Evolutionary conservation across 495 filamentous ascomycete species (phyloP).

Genomic region (Chaetomidium leptoderma): DNA sequence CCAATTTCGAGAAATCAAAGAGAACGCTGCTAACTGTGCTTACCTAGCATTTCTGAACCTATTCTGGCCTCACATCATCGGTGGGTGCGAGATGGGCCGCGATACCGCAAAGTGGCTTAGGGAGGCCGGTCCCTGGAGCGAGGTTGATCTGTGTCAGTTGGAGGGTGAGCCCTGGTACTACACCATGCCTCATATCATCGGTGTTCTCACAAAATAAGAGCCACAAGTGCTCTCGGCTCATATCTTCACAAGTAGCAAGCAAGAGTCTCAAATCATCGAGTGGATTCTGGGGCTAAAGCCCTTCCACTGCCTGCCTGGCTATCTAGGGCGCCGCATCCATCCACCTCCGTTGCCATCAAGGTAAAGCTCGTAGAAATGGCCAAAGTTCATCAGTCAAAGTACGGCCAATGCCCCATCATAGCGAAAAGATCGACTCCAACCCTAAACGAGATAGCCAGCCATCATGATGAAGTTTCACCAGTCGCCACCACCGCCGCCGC

Average conservation of each 20-base stretch:
- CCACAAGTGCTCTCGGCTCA: background rate
- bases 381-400: conserved; percentile 12
- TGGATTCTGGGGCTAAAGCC: background rate
- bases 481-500: background rate
- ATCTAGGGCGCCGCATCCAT: background rate
- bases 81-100: conserved; percentile 56
- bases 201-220: conserved; percentile 25
- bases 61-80: conserved; percentile 52
- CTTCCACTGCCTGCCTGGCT: background rate
- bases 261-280: background rate
- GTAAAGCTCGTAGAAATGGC: conserved; percentile 3
- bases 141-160: conserved; percentile 47
- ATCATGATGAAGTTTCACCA: conserved; percentile 18
- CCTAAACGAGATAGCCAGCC: conserved; percentile 7
- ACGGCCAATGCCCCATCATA: background rate
- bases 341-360: background rate
- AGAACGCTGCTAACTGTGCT: background rate
- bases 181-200: conserved; percentile 48
- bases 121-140: conserved; percentile 53
- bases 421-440: background rate
- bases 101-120: conserved; percentile 52
- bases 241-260: background rate
- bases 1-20: background rate
- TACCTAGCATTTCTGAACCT: conserved; percentile 41
- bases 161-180: conserved; percentile 45